phyloP scores from a whole-genome alignment of 208 protist genomes.

The Acanthamoeba lenticulata region DNA sequence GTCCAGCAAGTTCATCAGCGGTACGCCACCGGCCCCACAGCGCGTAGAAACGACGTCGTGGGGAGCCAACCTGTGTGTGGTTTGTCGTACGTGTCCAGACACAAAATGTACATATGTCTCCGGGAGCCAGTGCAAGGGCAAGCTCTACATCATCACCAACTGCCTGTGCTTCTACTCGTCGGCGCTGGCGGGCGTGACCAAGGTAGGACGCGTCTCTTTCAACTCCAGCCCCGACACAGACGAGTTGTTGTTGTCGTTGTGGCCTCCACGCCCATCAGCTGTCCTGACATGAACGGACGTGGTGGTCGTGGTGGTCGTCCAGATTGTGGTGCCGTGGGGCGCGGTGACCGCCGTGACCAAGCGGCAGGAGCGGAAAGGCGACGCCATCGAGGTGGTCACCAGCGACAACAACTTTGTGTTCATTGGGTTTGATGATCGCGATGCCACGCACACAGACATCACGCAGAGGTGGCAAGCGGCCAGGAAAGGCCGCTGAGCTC shows the following conservation, averaged over 20 bases:
- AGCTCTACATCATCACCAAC: conserved; percentile 28
- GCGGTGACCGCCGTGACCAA: neutral
- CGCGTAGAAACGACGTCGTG: neutral
- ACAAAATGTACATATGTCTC: conserved; percentile 36
- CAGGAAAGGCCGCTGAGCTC: neutral
- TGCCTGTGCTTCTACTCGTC: conserved; percentile 41
- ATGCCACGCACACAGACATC: neutral
- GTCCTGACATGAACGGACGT: neutral
- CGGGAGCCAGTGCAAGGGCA: conserved; percentile 8
- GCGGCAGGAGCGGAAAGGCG: neutral
- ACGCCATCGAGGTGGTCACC: neutral
- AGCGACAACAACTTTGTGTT: conserved; percentile 47
- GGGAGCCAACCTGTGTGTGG: neutral
- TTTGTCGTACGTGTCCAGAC: neutral
- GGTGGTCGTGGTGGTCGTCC: neutral
- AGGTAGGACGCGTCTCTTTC: neutral
- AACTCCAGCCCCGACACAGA: neutral
- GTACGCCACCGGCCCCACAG: neutral
- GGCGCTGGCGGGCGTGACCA: neutral
- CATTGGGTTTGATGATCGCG: neutral
- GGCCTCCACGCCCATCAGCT: too few species aligned
- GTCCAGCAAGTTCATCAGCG: neutral
- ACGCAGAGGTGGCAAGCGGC: conserved; percentile 31
- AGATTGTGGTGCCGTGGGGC: conserved; percentile 24
- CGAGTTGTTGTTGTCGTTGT: neutral